phyloP scores from a whole-genome alignment of 1,284 basidiomycete genomes.

The Naganishia sp. region DNA sequence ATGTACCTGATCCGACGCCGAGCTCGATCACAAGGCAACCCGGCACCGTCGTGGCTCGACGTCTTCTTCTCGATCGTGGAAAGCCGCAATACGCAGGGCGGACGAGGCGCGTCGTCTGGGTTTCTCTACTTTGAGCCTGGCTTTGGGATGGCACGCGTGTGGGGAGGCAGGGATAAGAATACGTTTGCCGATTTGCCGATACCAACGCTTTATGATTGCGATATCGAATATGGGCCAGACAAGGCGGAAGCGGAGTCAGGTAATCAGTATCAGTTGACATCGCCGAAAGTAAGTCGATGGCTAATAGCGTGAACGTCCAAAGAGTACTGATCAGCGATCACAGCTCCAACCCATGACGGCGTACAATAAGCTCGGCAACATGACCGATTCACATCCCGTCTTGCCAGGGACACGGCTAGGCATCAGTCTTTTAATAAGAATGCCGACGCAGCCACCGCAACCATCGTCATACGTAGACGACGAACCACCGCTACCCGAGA shows the following conservation, averaged over 20 bases:
- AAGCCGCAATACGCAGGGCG: not conserved
- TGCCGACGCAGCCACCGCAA: conserved; percentile 6
- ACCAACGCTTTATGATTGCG: conserved; percentile 14
- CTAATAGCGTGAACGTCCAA: no score
- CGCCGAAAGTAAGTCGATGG: conserved; percentile 1
- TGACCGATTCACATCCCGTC: not conserved
- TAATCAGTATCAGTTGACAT: not conserved
- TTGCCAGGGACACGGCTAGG: conserved; percentile 5
- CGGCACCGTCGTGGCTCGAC: conserved; percentile 9
- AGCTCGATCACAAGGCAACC: not conserved
- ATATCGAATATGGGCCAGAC: conserved; percentile 15
- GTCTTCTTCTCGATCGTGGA: conserved; percentile 23
- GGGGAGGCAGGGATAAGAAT: not conserved
- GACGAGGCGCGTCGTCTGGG: conserved; percentile 5
- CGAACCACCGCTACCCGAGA: conserved; percentile 15
- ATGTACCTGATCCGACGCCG: conserved; percentile 17
- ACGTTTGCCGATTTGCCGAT: not conserved
- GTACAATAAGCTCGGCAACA: not conserved
- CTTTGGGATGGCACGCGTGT: not conserved
- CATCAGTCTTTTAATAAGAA: conserved; percentile 17
- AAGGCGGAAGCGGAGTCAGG: not conserved
- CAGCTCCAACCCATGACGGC: conserved; percentile 23
- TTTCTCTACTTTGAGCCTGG: conserved; percentile 22
- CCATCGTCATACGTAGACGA: not conserved
- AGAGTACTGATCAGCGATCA: not conserved